Percentiles rank a stretch among this genome's conserved stretches.
Conservation (phyloP, 1,284 basidiomycete genomes). For the Irpex sp. region DNA sequence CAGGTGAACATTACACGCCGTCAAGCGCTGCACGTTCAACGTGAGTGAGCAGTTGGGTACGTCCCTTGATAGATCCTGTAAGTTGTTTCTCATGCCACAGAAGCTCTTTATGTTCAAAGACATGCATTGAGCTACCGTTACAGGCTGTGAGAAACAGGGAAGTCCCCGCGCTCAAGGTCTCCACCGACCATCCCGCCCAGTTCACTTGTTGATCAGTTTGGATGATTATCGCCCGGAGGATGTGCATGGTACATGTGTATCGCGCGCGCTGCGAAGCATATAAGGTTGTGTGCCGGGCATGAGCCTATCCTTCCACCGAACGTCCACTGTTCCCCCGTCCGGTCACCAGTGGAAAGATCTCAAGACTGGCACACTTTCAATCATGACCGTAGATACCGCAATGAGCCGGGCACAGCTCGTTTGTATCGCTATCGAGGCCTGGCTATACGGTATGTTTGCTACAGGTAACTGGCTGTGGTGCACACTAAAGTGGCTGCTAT, state of each 20-base stretch:
- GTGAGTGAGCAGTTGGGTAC: too few species aligned
- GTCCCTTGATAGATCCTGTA: too few species aligned
- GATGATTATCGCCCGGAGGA: neutral
- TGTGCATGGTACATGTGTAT: neutral
- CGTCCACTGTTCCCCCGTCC: neutral
- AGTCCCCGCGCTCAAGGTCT: too few species aligned
- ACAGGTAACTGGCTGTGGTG: too few species aligned
- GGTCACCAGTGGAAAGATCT: neutral
- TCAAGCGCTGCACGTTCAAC: too few species aligned
- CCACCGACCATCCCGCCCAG: neutral
- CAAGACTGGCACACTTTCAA: neutral
- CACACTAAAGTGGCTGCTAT: neutral
- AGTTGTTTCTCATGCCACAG: too few species aligned
- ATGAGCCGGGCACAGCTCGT: neutral
- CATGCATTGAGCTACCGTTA: too few species aligned
- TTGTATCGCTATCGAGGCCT: neutral
- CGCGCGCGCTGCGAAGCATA: neutral
- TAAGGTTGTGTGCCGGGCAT: neutral
- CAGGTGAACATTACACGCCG: too few species aligned
- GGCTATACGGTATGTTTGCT: neutral
- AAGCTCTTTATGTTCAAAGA: too few species aligned
- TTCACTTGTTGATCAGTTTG: neutral
- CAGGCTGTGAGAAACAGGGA: too few species aligned
- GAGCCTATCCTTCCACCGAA: neutral
- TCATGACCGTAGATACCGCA: neutral